Evolutionary conservation across 768 basidiomycete species (phyloP), one percentile per base, ranked within the genome.

Genomic region (Trametes coccinea): DNA sequence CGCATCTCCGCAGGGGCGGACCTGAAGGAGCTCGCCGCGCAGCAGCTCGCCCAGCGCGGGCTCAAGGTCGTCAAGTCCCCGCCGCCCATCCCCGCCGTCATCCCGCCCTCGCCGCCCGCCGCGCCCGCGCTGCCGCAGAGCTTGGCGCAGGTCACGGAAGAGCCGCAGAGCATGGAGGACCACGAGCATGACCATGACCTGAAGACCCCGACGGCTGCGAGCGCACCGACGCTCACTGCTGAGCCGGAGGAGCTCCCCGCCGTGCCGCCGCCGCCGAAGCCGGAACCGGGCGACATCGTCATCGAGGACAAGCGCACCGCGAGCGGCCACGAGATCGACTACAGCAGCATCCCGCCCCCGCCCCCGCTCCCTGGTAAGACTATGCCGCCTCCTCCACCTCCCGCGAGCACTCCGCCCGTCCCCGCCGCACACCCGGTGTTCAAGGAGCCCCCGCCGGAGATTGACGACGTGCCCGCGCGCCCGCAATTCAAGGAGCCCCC

Each of bases 1-100:
- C 82, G 82, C 58, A 84, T 96, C 56, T 88, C 90, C 2, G 81
- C 84, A 3, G 89, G 87, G 29, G 82, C 82, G 3, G 89, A 93
- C 63, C 77, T 85, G 2, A 80, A 84, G 62, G 87, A 92, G 61
- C 77, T 92, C 13, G 81, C 93, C 16, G 86, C 85, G 13, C 86
- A 85, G 39, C 88, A 93, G 69, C 66, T 71, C 30, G 69, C 67
- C 5, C 69, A 69, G 48, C 69, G 71, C 3, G 69, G 68, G 14
- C 30, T 72, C 17, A 71, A 61, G 41, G 54, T 70, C 4, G 53
- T 65, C 34, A 64, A 62, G 33, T 64, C 64, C 3, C 72, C 70
- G 6, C 70, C 70, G 27, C 56, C 67, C 2, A 49, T 63, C 10
- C 56, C 56, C 13, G 34, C 9, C 16, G 29, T 62, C 37, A 53